A percentile compares a stretch with the other conserved stretches of the same genome.
Evolutionary conservation across 257 asterid species (phyloP).

Genomic region (Nicotiana knightiana): DNA sequence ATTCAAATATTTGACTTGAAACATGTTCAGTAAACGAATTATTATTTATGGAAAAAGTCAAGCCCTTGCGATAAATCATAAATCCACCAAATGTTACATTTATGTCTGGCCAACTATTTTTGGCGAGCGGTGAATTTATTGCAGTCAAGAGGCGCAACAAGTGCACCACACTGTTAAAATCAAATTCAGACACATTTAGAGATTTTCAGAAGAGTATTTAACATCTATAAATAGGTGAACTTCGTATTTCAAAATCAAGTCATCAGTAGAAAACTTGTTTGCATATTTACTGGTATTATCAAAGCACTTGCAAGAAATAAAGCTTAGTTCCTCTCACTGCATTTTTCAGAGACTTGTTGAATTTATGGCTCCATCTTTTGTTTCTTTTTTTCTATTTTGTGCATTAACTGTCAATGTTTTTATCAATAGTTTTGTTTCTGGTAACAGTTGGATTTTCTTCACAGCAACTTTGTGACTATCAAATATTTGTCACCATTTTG

Average conservation of each 20-base stretch:
- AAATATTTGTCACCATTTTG: neutral
- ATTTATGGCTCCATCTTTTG: neutral
- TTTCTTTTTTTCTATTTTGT: no score
- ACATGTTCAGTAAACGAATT: neutral
- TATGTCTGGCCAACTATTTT: neutral
- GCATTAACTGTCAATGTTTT: neutral
- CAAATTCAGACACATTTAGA: neutral
- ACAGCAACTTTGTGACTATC: neutral
- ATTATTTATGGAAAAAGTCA: neutral
- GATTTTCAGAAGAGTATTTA: neutral
- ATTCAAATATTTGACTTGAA: neutral
- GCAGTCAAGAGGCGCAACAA: neutral
- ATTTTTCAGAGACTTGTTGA: neutral
- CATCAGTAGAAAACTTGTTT: neutral
- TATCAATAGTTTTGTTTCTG: neutral
- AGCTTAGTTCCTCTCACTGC: neutral
- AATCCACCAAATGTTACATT: neutral
- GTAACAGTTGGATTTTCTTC: neutral
- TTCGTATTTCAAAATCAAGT: neutral
- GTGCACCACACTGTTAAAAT: neutral
- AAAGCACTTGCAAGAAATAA: neutral
- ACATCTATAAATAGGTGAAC: neutral
- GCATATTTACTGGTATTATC: neutral
- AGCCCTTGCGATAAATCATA: neutral
- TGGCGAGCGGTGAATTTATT: neutral